These are phyloP conservation scores for Phellinidium pouzarii DNA, from an alignment of 1,284 basidiomycete genomes.

Conservation along the genomic window DNA sequence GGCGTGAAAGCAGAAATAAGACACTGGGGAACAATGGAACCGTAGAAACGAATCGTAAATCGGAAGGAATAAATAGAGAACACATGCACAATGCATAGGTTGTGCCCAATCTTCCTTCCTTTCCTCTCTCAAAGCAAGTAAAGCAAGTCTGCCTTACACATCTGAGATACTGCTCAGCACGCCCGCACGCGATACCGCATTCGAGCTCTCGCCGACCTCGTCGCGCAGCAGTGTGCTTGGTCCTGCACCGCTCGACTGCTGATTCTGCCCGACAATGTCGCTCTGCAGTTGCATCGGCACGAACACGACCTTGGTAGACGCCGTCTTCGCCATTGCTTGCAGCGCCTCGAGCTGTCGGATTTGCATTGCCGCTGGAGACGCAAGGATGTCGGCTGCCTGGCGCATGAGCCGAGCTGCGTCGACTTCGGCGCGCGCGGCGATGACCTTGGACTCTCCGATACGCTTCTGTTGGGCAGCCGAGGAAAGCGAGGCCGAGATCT, in stretches of 20 bases:
- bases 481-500: conserved; percentile 88
- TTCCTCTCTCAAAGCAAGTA: neutral
- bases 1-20: no score
- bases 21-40: no score
- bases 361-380: conserved; percentile 93
- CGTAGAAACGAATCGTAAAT: no score
- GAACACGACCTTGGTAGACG: conserved; percentile 85
- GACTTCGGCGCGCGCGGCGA: conserved; percentile 93
- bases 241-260: conserved; percentile 31
- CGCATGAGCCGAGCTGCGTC: conserved; percentile 92
- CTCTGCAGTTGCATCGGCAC: conserved; percentile 89
- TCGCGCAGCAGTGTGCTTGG: conserved; percentile 28
- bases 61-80: no score
- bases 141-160: conserved; percentile 19
- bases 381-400: conserved; percentile 87
- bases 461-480: conserved; percentile 93
- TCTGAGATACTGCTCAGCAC: conserved; percentile 45
- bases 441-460: conserved; percentile 93
- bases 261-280: conserved; percentile 52
- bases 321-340: conserved; percentile 64
- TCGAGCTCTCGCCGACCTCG: conserved; percentile 37
- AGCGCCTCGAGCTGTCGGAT: conserved; percentile 92
- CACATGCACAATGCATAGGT: no score
- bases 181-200: conserved; percentile 42
- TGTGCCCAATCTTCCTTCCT: no score